A percentile compares a stretch with the other conserved stretches of the same genome.
These are phyloP conservation scores for Exsudoporus frostii DNA, from an alignment of 768 basidiomycete genomes.

Conservation along the genomic window DNA sequence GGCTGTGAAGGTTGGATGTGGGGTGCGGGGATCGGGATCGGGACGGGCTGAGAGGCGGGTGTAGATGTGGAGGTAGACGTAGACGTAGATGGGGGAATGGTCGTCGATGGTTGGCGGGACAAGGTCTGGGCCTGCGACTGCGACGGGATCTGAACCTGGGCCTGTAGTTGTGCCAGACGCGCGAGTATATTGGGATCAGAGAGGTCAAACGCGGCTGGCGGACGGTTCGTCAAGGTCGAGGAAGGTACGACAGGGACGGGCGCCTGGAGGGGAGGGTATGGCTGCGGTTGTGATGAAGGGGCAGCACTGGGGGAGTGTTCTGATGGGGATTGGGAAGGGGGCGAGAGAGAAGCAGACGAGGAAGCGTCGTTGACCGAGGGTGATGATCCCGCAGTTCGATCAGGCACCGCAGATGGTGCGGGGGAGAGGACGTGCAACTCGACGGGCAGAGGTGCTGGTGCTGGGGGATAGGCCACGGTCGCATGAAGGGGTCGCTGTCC, in stretches of 20 bases:
- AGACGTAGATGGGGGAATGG: neutral
- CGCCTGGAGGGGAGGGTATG: neutral
- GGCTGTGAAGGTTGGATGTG: conserved; percentile 6
- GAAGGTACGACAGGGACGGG: neutral
- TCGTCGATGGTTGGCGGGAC: conserved; percentile 3
- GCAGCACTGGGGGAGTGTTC: neutral
- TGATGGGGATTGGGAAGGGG: conserved; percentile 2
- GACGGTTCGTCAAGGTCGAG: neutral
- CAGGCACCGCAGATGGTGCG: conserved; percentile 8
- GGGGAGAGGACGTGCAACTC: conserved; percentile 11
- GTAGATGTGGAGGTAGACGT: neutral
- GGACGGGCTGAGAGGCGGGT: neutral
- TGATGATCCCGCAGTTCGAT: conserved; percentile 16
- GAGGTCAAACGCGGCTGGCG: conserved; percentile 13
- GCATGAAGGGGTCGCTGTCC: conserved; percentile 18
- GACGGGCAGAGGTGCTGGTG: neutral
- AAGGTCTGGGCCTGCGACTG: conserved; percentile 1
- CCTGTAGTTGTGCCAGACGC: conserved; percentile 26
- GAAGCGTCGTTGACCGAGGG: neutral
- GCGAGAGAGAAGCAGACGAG: neutral
- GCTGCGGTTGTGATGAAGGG: neutral
- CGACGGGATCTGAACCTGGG: conserved; percentile 12
- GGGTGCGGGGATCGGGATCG: neutral
- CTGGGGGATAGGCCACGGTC: neutral
- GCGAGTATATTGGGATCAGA: conserved; percentile 24